Percentiles rank a stretch among this genome's conserved stretches.
Evolutionary conservation across 2,329 filamentous ascomycete species (phyloP).

Genomic region (Dothideomycetes sp.): DNA sequence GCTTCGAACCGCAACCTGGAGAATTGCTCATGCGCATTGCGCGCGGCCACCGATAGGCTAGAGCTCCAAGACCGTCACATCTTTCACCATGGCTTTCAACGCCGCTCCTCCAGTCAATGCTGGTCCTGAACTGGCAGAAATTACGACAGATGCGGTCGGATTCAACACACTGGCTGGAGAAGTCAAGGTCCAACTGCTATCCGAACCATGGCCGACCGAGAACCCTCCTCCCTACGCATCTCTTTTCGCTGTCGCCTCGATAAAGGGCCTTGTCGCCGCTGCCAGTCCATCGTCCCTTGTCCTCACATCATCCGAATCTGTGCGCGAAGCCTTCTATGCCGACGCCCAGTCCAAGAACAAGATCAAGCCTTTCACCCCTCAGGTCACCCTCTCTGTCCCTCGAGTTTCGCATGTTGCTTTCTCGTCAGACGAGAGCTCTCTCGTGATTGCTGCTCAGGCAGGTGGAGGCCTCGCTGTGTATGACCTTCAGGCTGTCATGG

Average conservation of each 20-base stretch:
- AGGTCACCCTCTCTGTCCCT: slow-evolving; percentile 63
- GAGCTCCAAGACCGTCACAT: slow-evolving; percentile 2
- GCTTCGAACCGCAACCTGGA: neutral
- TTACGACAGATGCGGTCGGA: slow-evolving; percentile 74
- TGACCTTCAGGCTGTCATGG: slow-evolving; percentile 58
- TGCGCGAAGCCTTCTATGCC: slow-evolving; percentile 60
- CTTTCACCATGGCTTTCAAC: slow-evolving; percentile 48
- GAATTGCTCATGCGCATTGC: slow-evolving; percentile 4
- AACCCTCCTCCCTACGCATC: slow-evolving; percentile 68
- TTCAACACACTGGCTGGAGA: slow-evolving; percentile 75
- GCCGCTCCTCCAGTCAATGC: slow-evolving; percentile 37
- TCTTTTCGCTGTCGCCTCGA: slow-evolving; percentile 73
- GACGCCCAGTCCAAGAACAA: slow-evolving; percentile 47
- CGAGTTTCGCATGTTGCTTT: slow-evolving; percentile 84
- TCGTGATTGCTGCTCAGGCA: slow-evolving; percentile 73
- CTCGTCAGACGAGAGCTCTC: slow-evolving; percentile 75
- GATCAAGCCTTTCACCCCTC: slow-evolving; percentile 60
- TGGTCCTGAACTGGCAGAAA: slow-evolving; percentile 63
- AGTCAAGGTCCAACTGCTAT: slow-evolving; percentile 69
- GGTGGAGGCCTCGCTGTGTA: slow-evolving; percentile 80
- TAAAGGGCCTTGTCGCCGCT: slow-evolving; percentile 73
- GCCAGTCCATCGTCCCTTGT: slow-evolving; percentile 73
- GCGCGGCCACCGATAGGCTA: neutral
- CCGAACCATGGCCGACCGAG: slow-evolving; percentile 63
- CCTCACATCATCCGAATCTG: slow-evolving; percentile 65